A percentile compares a stretch with the other conserved stretches of the same genome.
phyloP scores from a whole-genome alignment of 2,329 filamentous ascomycete genomes.

The Talaromyces sp. region DNA sequence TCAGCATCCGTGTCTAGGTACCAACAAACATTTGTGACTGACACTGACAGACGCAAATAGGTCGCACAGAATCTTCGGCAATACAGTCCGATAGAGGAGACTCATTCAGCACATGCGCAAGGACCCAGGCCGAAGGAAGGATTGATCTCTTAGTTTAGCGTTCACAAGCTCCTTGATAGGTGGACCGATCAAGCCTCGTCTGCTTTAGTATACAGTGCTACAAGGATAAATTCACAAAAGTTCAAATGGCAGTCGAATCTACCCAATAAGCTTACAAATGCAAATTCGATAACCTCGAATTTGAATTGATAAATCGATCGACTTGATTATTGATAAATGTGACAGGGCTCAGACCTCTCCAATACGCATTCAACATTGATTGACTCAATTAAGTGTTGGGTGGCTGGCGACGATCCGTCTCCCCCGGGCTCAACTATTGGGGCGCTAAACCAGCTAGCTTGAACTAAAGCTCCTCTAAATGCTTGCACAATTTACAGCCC shows the following conservation, averaged over 20 bases:
- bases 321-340: neutral
- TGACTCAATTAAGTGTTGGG: neutral
- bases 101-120: neutral
- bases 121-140: too few relatives aligned
- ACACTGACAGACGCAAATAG: neutral
- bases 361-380: neutral
- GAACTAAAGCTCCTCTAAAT: neutral
- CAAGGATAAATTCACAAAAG: neutral
- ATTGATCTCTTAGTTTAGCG: too few relatives aligned
- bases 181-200: neutral
- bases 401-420: neutral
- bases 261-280: neutral
- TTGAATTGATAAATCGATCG: too few relatives aligned
- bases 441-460: neutral
- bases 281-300: neutral
- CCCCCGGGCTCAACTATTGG: neutral
- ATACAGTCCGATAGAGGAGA: neutral
- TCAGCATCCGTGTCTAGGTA: neutral
- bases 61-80: neutral
- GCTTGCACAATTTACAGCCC: neutral
- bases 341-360: neutral
- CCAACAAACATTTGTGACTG: neutral
- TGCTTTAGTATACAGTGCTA: neutral
- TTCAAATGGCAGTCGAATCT: neutral
- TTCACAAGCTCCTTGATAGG: neutral